Conservation (phyloP, 306 rosid genomes). For the Prunus davidiana region DNA sequence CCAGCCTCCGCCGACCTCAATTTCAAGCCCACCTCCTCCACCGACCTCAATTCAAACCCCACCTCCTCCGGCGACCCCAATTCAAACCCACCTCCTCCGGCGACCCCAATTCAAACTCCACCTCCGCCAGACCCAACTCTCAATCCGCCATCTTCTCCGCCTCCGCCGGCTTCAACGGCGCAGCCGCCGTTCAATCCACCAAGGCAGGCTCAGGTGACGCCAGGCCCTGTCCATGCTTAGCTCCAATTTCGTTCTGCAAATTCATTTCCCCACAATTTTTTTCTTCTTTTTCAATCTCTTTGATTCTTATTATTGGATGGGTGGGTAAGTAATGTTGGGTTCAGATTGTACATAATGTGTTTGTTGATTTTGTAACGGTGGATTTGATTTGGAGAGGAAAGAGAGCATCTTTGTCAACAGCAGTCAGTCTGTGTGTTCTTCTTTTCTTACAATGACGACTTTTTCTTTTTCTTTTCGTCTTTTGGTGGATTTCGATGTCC, state of each 20-base stretch:
- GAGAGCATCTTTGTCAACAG: constrained; percentile 7
- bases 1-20: constrained; percentile 27
- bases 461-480: not conserved
- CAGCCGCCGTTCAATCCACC: constrained; percentile 52
- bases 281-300: not conserved
- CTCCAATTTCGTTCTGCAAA: constrained; percentile 15
- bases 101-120: constrained; percentile 15
- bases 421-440: not conserved
- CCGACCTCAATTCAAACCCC: constrained; percentile 1
- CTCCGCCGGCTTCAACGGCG: constrained; percentile 32
- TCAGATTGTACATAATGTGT: not conserved
- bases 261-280: not conserved
- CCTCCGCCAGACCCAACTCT: constrained; percentile 16
- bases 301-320: constrained; percentile 15
- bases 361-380: not conserved
- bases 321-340: not conserved
- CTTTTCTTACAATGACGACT: not conserved
- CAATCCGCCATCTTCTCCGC: constrained; percentile 17
- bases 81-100: constrained; percentile 30
- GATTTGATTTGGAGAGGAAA: constrained; percentile 1
- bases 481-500: not conserved
- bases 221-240: constrained; percentile 56
- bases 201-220: constrained; percentile 35
- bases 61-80: constrained; percentile 10
- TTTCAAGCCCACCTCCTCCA: constrained; percentile 38